Base-by-base conservation (phyloP, 495 filamentous ascomycete species). In the Evansstolkia leycettana region DNA sequence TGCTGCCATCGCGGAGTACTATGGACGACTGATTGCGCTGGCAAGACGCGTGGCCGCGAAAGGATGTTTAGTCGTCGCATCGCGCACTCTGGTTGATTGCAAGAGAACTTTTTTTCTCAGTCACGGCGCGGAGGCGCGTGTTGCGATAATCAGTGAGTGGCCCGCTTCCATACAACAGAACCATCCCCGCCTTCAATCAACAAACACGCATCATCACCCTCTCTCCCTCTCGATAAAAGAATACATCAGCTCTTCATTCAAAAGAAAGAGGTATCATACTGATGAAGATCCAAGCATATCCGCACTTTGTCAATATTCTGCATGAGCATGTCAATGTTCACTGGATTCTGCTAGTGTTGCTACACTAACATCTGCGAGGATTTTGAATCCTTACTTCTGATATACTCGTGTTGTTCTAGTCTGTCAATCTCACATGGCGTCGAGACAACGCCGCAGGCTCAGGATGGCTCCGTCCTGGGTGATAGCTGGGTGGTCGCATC, bases 401-500 rank as follows among this genome's bases (percentile, higher is more conserved):
- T 11, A 16, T 33, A 3, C 6, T 6, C 18, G 7, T 7, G 17
- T 33, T 6, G 16, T 17, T 9, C 20, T 23, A 23, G 20, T 23
- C 9, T 4, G 9, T 5, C 20, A 23, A 23, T 4, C 4, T 23
- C 4, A 23, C 5, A 64, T 64, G 58, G 42, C 54, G 31, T 42
- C 41, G 26, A 34, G 38, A 16, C 36, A n/a, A n/a, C 30, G 16
- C 35, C 52, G 17, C 45, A 41, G 20, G 44, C 38, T 17, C 41
- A 43, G 37, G 46, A 52, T 30, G 38, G 38, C 39, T 50, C 50
- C 8, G 49, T 48, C 16, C 42, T 64, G 33, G 58, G 55, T 7
- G 58, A 62, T 28, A 62, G 58, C 25, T 65, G 60, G 60, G 55
- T 65, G 24, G 48, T 61, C 7, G 46, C 57, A 14, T 50, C 56